Evolutionary conservation across 2,329 filamentous ascomycete genomes (phyloP), one percentile per base, ranked within the genome.

Genomic region (Geoglossum cookeanum): DNA sequence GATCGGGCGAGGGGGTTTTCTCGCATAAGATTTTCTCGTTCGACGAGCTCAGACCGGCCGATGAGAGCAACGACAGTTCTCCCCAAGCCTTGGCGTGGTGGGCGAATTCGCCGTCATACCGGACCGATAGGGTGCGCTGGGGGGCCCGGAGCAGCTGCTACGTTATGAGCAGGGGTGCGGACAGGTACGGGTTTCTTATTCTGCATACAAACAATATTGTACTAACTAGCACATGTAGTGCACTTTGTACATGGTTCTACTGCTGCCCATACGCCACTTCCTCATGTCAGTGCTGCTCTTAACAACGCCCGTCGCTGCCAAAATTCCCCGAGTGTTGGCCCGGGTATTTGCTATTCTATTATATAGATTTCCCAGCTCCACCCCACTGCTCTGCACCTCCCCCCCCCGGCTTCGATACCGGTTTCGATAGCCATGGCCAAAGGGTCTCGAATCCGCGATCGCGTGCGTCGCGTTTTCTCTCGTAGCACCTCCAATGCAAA

Each of bases 391-490:
- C 13, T n/a, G 15, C 22, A n/a, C 13, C 29, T 11, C 32, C 30
- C 37, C 9, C 45, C 47, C 27, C 32, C 13, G 49, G 37, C 17
- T 8, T 27, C 17, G 22, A 4, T 11, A 49, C 13, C 22, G 9
- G 11, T 7, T 11, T 4, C 13, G 9, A 5, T 37, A 35, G 9
- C 17, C 42, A 53, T 35, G 49, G 33, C 32, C 2, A 35, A 32
- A 53, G n/a, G 37, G 15, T 52, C 47, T 22, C 44, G 27, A 9
- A 37, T 57, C n/a, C 55, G 55, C 32, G 44, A 48, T 48, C 55
- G 55, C 13, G 33, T 57, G 55, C 55, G 55, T 32, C 55, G 48
- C 15, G 55, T 51, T 8, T 57, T 57, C 35, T 13, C 39, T 9
- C 45, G 17, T n/a, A 22, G 13, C 32, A 32, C 13, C 45, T 33